Evolutionary conservation across 768 basidiomycete species (phyloP).

Genomic region (Tricholoma terreum): DNA sequence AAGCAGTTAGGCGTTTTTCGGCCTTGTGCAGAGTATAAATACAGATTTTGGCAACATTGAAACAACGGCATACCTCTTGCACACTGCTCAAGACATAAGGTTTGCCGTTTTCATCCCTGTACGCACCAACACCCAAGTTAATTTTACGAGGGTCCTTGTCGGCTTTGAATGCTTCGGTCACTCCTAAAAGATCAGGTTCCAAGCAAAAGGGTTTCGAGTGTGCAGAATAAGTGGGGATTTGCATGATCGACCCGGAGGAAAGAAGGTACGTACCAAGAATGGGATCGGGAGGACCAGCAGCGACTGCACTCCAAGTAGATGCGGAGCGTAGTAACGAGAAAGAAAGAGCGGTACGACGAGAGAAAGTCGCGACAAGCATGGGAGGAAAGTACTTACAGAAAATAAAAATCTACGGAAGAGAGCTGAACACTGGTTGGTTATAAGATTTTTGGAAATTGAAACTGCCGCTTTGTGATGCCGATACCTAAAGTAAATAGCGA

Average conservation of each 20-base stretch:
- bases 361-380: slow-evolving; percentile 49
- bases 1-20: slow-evolving; percentile 64
- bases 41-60: not conserved
- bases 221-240: not conserved
- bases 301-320: slow-evolving; percentile 80
- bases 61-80: slow-evolving; percentile 57
- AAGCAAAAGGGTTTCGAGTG: not conserved
- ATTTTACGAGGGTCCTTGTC: slow-evolving; percentile 92
- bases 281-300: slow-evolving; percentile 87
- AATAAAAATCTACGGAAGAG: slow-evolving; percentile 7
- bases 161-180: slow-evolving; percentile 96
- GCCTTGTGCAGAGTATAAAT: slow-evolving; percentile 45
- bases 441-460: not conserved
- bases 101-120: slow-evolving; percentile 91
- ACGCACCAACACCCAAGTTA: slow-evolving; percentile 96
- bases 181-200: slow-evolving; percentile 43
- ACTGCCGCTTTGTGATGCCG: slow-evolving; percentile 16
- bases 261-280: slow-evolving; percentile 66
- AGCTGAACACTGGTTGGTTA: not conserved
- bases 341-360: slow-evolving; percentile 47
- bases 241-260: slow-evolving; percentile 2
- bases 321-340: slow-evolving; percentile 41
- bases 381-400: slow-evolving; percentile 21
- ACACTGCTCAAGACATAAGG: slow-evolving; percentile 91
- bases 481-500: slow-evolving; percentile 17